Evolutionary conservation across 1,139 yeast species (phyloP).

Genomic region (Candida sojae): DNA sequence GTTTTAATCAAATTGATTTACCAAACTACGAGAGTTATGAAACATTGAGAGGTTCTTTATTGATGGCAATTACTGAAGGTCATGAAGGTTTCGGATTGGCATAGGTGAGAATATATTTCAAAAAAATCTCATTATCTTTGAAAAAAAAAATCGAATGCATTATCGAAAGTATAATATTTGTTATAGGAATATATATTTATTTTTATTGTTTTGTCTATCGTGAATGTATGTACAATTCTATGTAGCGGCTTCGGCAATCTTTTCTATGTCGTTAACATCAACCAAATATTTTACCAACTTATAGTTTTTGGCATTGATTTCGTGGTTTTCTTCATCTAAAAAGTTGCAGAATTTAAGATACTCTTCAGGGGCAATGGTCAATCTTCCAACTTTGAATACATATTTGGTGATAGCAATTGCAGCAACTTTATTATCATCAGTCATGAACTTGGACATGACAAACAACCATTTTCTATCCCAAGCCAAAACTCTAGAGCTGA

Average conservation of each 20-base stretch:
- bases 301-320: slow-evolving; percentile 33
- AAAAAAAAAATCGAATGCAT: too few relatives aligned
- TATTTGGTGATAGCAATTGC: slow-evolving; percentile 76
- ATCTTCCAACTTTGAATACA: slow-evolving; percentile 73
- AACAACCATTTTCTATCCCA: slow-evolving; percentile 92
- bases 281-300: slow-evolving; percentile 30
- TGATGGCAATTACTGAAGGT: slow-evolving; percentile 91
- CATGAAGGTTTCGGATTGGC: slow-evolving; percentile 96
- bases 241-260: slow-evolving; percentile 9
- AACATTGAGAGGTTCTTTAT: slow-evolving; percentile 73
- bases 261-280: slow-evolving; percentile 33
- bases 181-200: slow-evolving; percentile 3
- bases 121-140: too few relatives aligned
- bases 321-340: slow-evolving; percentile 51
- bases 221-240: background rate
- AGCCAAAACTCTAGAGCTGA: slow-evolving; percentile 64
- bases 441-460: slow-evolving; percentile 62
- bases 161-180: background rate
- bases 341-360: slow-evolving; percentile 60
- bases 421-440: slow-evolving; percentile 32
- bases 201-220: background rate
- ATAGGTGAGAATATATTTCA: slow-evolving; percentile 11
- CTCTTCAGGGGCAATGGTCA: slow-evolving; percentile 67
- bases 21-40: slow-evolving; percentile 94
- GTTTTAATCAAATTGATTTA: slow-evolving; percentile 90